Percentiles rank a stretch among this genome's conserved stretches.
phyloP scores from a whole-genome alignment of 192 early-diverging fungal species.

The Coemansia sp. region DNA sequence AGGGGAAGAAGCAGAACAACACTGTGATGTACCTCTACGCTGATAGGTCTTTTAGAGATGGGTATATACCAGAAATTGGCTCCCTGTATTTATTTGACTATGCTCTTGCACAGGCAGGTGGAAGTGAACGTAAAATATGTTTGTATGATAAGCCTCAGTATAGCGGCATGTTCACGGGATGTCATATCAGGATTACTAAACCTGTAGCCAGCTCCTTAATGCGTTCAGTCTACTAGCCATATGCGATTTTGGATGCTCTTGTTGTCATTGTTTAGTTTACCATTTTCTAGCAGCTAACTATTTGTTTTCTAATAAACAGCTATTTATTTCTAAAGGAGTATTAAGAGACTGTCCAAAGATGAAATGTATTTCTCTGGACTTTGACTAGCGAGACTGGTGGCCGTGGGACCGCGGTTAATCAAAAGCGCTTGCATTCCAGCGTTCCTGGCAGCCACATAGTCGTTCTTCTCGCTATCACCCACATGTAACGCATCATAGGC shows the following conservation, averaged over 20 bases:
- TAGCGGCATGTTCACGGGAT: neutral
- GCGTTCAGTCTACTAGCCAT: too few species aligned
- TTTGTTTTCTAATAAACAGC: too few species aligned
- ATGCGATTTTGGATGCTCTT: too few species aligned
- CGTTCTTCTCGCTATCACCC: conserved; percentile 57
- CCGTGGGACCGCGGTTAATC: conserved; percentile 14
- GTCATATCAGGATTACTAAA: neutral
- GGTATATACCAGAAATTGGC: neutral
- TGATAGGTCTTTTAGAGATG: neutral
- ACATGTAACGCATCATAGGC: conserved; percentile 60
- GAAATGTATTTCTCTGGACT: conserved; percentile 22
- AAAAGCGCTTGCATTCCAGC: conserved; percentile 45
- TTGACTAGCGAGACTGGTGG: neutral
- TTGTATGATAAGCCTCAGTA: too few species aligned
- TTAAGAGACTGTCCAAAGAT: conserved; percentile 11
- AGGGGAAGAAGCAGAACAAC: neutral
- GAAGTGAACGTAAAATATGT: neutral
- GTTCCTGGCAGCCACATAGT: conserved; percentile 30
- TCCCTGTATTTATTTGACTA: neutral
- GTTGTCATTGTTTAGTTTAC: too few species aligned
- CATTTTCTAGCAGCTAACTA: too few species aligned
- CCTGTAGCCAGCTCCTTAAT: neutral
- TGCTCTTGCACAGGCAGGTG: neutral
- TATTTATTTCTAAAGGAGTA: conserved; percentile 16
- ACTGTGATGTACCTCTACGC: neutral